Evolutionary conservation across 371 early-diverging fungal species (phyloP), one percentile per base, ranked within the genome.

Genomic region (Massospora cicadina): DNA sequence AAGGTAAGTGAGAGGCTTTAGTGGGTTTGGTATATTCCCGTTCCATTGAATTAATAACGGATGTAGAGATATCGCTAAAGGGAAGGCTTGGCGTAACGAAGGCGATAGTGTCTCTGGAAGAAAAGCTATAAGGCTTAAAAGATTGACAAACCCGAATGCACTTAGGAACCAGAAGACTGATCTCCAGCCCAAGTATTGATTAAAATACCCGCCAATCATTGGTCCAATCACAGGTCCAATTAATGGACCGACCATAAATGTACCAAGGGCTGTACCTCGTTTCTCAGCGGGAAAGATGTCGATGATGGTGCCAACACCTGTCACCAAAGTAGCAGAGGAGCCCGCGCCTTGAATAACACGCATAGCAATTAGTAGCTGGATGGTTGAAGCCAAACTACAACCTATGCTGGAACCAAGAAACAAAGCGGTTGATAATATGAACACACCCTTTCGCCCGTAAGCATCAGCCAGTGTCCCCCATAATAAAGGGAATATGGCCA

Each of bases 401-500:
- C 83, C 85, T 0, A 87, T 60, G 21, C 83, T 81, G 0, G 85
- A 78, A 1, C 67, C 63, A 0, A 77, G 69, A 70, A 78, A 88
- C 5, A 87, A 62, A 1, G 75, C 10, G 31, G 79, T 77, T 2
- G 85, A 80, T 0, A 64, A n/a, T 7, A 84, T 70, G 64, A 87
- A 88, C 10, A 89, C 77, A 0, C 76, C 69, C 31, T 81, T 77
- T 24, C 90, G 77, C 1, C 84, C 82, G 63, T 77, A 74, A 2
- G 70, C 65, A 68, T 89, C 90, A 0, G 88, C 82, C 12, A 86
- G 67, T 24, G 82, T 75, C 13, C 83, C 87, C 83, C 83, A 87
- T 26, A 83, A 60, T 17, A 89, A 55, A 21, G 83, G 82, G 30
- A 77, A 74, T 54, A 82, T 75, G n/a, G 79, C 82, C 77, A 79